phyloP scores from a whole-genome alignment of 169 alveolate species.

The Eimeria brunetti region DNA sequence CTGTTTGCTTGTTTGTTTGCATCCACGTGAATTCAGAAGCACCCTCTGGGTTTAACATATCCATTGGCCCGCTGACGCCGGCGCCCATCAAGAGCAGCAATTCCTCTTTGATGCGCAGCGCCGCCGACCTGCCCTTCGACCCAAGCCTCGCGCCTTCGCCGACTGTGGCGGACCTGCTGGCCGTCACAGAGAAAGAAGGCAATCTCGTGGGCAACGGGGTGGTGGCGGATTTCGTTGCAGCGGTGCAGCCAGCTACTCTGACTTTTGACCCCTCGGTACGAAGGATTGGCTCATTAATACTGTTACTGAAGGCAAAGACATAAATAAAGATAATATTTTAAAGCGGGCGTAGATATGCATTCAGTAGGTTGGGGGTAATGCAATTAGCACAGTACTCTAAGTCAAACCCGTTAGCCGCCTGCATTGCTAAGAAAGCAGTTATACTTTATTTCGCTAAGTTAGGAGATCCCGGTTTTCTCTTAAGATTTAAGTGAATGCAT shows the following conservation, averaged over 20 bases:
- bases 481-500: background rate
- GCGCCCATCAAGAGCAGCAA: background rate
- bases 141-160: constrained; percentile 45
- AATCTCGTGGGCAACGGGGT: constrained; percentile 38
- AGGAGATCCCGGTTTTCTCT: too few species aligned
- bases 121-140: constrained; percentile 54
- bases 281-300: too few species aligned
- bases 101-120: constrained; percentile 7
- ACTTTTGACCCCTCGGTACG: constrained; percentile 42
- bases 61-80: constrained; percentile 60
- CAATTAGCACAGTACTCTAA: too few species aligned
- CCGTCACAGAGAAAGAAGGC: constrained; percentile 48
- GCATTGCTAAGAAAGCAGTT: too few species aligned
- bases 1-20: background rate
- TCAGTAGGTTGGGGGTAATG: too few species aligned
- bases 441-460: too few species aligned
- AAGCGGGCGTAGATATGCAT: too few species aligned
- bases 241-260: constrained; percentile 28
- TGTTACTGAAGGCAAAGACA: too few species aligned
- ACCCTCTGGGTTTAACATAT: constrained; percentile 20
- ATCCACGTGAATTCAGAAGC: background rate
- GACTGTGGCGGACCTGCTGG: constrained; percentile 35
- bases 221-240: background rate
- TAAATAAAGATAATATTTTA: too few species aligned
- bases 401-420: too few species aligned